A percentile compares a stretch with the other conserved stretches of the same genome.
phyloP scores from a whole-genome alignment of 2,329 filamentous ascomycete species.

The Colletotrichum graminicola region DNA sequence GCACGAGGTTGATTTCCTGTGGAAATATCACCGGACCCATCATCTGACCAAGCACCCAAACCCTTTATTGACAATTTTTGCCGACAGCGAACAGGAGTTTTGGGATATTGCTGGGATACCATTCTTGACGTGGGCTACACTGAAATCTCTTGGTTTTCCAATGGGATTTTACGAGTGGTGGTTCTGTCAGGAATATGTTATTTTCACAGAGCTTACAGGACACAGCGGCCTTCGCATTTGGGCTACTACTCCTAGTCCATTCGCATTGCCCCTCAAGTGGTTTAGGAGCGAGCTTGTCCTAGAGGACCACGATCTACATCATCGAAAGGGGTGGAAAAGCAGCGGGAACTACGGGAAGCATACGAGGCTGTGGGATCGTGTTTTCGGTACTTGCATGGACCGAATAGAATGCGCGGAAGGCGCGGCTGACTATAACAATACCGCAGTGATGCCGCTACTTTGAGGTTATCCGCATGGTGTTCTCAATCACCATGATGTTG shows the following conservation, averaged over 20 bases:
- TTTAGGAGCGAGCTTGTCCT: slow-evolving; percentile 54
- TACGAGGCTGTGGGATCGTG: slow-evolving; percentile 52
- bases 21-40: slow-evolving; percentile 60
- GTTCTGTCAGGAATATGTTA: slow-evolving; percentile 59
- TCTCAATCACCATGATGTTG: no score
- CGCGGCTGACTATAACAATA: slow-evolving; percentile 50
- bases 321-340: slow-evolving; percentile 54
- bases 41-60: slow-evolving; percentile 61
- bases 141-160: slow-evolving; percentile 52
- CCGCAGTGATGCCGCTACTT: slow-evolving; percentile 48
- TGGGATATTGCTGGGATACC: slow-evolving; percentile 58
- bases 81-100: slow-evolving; percentile 57
- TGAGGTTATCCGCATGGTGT: background rate
- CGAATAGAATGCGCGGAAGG: slow-evolving; percentile 51
- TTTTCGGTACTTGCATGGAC: slow-evolving; percentile 53
- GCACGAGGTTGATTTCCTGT: slow-evolving; percentile 55
- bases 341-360: slow-evolving; percentile 56
- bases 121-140: slow-evolving; percentile 52
- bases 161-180: slow-evolving; percentile 63
- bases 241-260: slow-evolving; percentile 50
- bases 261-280: slow-evolving; percentile 51
- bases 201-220: slow-evolving; percentile 55
- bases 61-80: slow-evolving; percentile 56
- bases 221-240: slow-evolving; percentile 56
- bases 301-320: slow-evolving; percentile 59